Base-by-base conservation (phyloP, 345 rosid genomes). In the Hibiscus tridactylites region DNA sequence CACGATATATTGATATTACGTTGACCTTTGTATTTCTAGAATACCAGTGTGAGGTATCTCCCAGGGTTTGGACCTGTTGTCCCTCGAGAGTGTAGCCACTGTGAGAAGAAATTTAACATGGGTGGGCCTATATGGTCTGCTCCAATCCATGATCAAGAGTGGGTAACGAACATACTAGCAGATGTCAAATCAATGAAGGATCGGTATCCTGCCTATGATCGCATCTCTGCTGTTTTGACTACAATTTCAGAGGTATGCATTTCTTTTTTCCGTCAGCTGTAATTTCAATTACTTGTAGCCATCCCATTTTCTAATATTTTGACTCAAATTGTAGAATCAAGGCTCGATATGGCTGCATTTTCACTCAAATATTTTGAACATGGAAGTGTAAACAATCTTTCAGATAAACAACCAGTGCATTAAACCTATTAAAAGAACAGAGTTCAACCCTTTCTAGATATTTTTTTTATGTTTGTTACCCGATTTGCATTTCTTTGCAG, bases 91-190 rank as follows among this genome's bases (percentile, higher is more conserved):
- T 92, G 99, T 81, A 84, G 75, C 17, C 88, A 96, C 68, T 96
- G 98, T 84, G 91, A 97, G 75, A 96, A 92, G 91, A 92, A 91
- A 83, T 92, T 83, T 76, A 86, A 85, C 77, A 91, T 96, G 99
- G 99, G 99, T 33, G 97, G 99, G 9, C 97, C 99, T 8, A 86
- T 96, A 70, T 96, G 99, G 99, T 92, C 99, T 11, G 99, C 97
- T 15, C 89, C 97, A 47, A 89, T 96, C 28, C 99, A 96, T 62
- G 93, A 92, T 82, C 97, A 84, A 62, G 98, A 91, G 44, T 96
- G 97, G 99, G 96, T 71, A 47, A 75, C 81, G 65, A 86, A 88
- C 12, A 84, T 86, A 19, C 79, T 92, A 26, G 85, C 79, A 35
- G 84, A 83, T 79, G 88, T 96, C 72, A 89, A 79, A 79, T 85